Conservation (phyloP, 2,329 filamentous ascomycete genomes). For the Aspergillus spinulosporus region DNA sequence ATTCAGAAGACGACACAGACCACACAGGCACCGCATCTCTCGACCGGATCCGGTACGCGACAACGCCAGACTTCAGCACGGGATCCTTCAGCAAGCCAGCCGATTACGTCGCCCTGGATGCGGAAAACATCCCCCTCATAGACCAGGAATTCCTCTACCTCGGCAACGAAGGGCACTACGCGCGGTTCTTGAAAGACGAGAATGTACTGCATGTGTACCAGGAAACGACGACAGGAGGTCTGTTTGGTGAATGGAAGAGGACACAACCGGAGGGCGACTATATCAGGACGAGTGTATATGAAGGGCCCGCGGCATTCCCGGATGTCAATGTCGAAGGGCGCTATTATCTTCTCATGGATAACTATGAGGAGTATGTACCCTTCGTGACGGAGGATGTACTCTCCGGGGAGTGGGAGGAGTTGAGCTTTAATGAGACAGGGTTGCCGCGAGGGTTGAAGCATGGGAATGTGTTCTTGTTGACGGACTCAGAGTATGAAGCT, state of each 20-base stretch:
- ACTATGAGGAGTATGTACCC: constrained; percentile 15
- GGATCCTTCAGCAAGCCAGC: background rate
- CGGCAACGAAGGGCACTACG: background rate
- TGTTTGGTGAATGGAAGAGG: constrained; percentile 9
- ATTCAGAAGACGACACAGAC: background rate
- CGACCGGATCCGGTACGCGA: constrained; percentile 12
- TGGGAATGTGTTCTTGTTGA: constrained; percentile 11
- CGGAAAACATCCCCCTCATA: constrained; percentile 9
- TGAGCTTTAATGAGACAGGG: background rate
- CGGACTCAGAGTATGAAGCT: constrained; percentile 2
- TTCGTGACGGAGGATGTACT: constrained; percentile 1
- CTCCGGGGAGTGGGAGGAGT: background rate
- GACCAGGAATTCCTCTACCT: constrained; percentile 14
- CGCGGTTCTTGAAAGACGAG: constrained; percentile 9
- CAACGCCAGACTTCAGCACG: constrained; percentile 5
- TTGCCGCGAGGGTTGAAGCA: constrained; percentile 15
- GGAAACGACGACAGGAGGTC: constrained; percentile 4
- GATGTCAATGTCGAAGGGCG: background rate
- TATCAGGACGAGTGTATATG: background rate
- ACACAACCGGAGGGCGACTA: background rate
- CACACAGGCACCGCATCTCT: constrained; percentile 3
- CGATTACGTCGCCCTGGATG: constrained; percentile 11
- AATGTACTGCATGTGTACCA: constrained; percentile 9
- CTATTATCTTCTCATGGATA: constrained; percentile 12
- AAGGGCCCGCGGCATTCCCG: constrained; percentile 8